Conservation (phyloP, 306 rosid genomes). For the Fragaria ananassa region DNA sequence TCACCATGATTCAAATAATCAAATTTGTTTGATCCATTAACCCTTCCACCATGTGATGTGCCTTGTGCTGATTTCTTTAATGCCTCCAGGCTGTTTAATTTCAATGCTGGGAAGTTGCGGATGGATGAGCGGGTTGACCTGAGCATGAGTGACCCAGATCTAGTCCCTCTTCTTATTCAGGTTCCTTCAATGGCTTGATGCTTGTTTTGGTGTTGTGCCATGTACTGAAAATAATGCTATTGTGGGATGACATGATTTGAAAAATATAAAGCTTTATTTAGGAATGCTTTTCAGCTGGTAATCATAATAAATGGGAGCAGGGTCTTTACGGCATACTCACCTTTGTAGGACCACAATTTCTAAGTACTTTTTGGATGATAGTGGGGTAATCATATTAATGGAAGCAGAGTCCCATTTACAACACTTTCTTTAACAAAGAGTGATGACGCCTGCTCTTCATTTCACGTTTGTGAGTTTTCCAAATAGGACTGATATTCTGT, state of each 20-base stretch:
- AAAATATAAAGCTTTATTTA: not conserved
- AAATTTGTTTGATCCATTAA: not conserved
- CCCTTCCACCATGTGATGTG: not conserved
- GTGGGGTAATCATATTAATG: no score
- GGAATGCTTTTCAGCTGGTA: not conserved
- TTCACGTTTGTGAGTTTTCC: not conserved
- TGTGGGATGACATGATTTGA: not conserved
- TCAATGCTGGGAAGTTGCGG: slow-evolving; percentile 69
- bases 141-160: slow-evolving; percentile 95
- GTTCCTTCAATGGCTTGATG: slow-evolving; percentile 29
- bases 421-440: not conserved
- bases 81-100: slow-evolving; percentile 75
- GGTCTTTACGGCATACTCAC: not conserved
- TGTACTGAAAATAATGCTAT: not conserved
- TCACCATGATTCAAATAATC: not conserved
- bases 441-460: not conserved
- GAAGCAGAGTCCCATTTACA: not conserved
- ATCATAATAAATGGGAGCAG: not conserved
- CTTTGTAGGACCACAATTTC: not conserved
- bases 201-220: slow-evolving; percentile 8
- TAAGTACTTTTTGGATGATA: not conserved
- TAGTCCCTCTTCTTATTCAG: slow-evolving; percentile 91
- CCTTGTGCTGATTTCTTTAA: slow-evolving; percentile 22
- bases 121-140: slow-evolving; percentile 83
- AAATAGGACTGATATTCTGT: not conserved